Conservation (phyloP, 208 protist genomes). For the Plasmodiophora brassicae region DNA sequence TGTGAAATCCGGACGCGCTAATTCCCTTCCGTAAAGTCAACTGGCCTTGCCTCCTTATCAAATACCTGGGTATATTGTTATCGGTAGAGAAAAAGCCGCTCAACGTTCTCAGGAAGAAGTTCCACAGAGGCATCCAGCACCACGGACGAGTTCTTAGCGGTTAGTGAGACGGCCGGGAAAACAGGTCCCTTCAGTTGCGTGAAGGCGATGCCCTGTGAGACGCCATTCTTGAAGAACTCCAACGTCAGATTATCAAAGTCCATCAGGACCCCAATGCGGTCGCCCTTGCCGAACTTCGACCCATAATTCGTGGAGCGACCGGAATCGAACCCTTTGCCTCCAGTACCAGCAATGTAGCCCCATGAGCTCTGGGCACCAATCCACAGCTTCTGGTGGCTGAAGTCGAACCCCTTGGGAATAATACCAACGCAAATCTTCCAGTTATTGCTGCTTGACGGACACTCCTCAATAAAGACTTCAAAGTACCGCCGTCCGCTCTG, state of each 20-base stretch:
- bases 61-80: too few relatives aligned
- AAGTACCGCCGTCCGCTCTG: constrained; percentile 10
- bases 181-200: constrained; percentile 19
- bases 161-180: constrained; percentile 16
- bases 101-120: not conserved
- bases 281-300: not conserved
- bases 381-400: constrained; percentile 35
- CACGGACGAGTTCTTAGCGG: not conserved
- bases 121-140: not conserved
- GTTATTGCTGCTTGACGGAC: constrained; percentile 27
- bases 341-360: constrained; percentile 33
- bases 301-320: constrained; percentile 28
- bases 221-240: constrained; percentile 34
- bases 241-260: constrained; percentile 36
- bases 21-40: too few relatives aligned
- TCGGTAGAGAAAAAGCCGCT: constrained; percentile 65
- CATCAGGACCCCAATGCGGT: constrained; percentile 31
- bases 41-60: too few relatives aligned
- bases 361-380: constrained; percentile 32
- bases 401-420: constrained; percentile 13
- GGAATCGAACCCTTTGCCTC: constrained; percentile 27
- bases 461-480: constrained; percentile 35
- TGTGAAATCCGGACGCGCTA: too few relatives aligned
- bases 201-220: constrained; percentile 23
- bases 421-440: constrained; percentile 39